phyloP scores from a whole-genome alignment of 140 eudicot genomes.

The Stevia rebaudiana region DNA sequence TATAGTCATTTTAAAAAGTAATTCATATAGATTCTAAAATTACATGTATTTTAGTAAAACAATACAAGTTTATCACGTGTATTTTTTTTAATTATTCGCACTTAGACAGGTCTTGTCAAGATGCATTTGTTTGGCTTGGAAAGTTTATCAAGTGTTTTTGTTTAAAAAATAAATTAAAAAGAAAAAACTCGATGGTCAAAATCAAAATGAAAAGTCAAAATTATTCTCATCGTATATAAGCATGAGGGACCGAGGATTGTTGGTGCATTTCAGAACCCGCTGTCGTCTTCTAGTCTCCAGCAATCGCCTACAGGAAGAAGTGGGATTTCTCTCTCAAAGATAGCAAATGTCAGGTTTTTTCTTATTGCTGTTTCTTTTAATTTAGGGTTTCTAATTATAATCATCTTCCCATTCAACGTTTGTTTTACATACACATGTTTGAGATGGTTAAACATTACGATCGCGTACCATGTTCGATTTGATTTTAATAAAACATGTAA shows the following conservation, averaged over 20 bases:
- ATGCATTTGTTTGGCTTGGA: no score
- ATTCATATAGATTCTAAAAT: no score
- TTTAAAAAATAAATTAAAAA: no score
- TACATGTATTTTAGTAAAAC: no score
- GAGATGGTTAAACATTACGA: background rate
- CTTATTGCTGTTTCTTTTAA: background rate
- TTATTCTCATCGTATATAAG: background rate
- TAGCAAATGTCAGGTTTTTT: constrained; percentile 19
- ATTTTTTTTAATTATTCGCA: no score
- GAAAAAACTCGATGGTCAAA: no score
- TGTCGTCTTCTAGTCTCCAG: background rate
- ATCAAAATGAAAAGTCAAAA: background rate
- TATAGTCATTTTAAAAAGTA: no score
- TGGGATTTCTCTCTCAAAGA: background rate
- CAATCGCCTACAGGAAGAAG: constrained; percentile 3
- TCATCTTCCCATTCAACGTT: constrained; percentile 5
- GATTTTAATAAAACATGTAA: background rate
- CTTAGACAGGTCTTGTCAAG: no score
- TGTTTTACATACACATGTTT: background rate
- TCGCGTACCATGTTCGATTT: constrained; percentile 6
- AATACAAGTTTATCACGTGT: no score
- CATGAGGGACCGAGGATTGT: background rate
- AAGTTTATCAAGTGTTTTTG: no score
- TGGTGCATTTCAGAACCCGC: background rate
- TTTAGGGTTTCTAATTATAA: constrained; percentile 1